These are phyloP conservation scores for Beta corolliflora DNA, from an alignment of 179 eudicot species.

Conservation along the genomic window DNA sequence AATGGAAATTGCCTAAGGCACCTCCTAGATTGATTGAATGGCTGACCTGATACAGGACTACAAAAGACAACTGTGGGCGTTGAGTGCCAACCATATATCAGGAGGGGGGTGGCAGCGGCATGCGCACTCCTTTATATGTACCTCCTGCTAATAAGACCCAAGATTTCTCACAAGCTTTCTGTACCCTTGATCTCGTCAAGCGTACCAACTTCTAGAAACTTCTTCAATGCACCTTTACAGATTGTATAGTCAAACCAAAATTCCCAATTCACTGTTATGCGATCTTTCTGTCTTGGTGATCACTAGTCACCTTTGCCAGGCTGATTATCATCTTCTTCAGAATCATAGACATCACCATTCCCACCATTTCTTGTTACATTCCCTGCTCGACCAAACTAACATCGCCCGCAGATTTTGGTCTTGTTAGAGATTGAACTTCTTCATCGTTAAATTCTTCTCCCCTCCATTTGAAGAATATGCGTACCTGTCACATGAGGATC, in stretches of 20 bases:
- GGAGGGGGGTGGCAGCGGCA: background rate
- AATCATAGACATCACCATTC: slow-evolving; percentile 37
- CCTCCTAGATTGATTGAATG: slow-evolving; percentile 6
- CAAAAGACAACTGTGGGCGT: slow-evolving; percentile 9
- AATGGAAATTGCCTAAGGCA: background rate
- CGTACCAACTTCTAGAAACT: background rate
- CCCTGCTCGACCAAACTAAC: slow-evolving; percentile 65
- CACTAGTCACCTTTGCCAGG: slow-evolving; percentile 65
- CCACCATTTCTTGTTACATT: slow-evolving; percentile 42
- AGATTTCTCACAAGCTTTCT: slow-evolving; percentile 5
- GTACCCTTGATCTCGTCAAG: background rate
- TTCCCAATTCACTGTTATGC: background rate
- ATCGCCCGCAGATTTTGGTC: slow-evolving; percentile 59
- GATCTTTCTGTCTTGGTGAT: background rate
- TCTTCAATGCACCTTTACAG: background rate
- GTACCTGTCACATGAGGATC: slow-evolving; percentile 47
- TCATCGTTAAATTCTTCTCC: slow-evolving; percentile 67
- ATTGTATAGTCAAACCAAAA: background rate
- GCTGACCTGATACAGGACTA: slow-evolving; percentile 2
- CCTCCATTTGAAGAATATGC: slow-evolving; percentile 73
- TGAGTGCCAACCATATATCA: background rate
- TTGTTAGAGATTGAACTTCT: slow-evolving; percentile 72
- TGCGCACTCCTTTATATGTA: slow-evolving; percentile 21
- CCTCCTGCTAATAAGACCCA: slow-evolving; percentile 3
- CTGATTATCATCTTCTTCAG: slow-evolving; percentile 64